A percentile compares a stretch with the other conserved stretches of the same genome.
Evolutionary conservation across 2,329 filamentous ascomycete genomes (phyloP).

Genomic region (Xylariaceae sp.): DNA sequence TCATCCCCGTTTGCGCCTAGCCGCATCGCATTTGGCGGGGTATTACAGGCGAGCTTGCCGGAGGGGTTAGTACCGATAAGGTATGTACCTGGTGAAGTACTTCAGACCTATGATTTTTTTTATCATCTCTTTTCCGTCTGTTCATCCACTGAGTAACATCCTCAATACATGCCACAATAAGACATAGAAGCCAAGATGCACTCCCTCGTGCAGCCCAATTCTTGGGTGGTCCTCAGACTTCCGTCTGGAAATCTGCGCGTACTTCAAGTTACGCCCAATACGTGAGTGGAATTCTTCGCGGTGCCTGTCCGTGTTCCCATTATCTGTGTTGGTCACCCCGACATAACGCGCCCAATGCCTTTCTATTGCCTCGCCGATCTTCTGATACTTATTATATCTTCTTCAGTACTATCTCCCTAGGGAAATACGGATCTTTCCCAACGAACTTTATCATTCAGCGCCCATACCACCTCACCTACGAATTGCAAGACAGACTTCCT

Average conservation of each 20-base stretch:
- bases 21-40: not conserved
- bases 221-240: slow-evolving; percentile 55
- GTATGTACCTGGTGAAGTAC: too few relatives aligned
- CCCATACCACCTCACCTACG: slow-evolving; percentile 86
- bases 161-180: not conserved
- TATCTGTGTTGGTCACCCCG: too few relatives aligned
- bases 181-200: slow-evolving; percentile 31
- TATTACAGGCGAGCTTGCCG: not conserved
- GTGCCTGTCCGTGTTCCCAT: not conserved
- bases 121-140: not conserved
- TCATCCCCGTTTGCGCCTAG: not conserved
- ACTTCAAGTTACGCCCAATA: slow-evolving; percentile 55
- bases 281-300: slow-evolving; percentile 38
- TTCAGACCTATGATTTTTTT: not conserved
- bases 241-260: slow-evolving; percentile 54
- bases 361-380: not conserved
- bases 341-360: not conserved
- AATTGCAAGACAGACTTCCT: slow-evolving; percentile 67
- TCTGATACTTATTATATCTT: slow-evolving; percentile 1
- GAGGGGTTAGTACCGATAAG: not conserved
- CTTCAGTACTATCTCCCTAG: slow-evolving; percentile 72
- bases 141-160: not conserved
- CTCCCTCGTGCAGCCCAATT: slow-evolving; percentile 48
- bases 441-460: slow-evolving; percentile 86
- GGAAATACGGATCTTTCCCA: slow-evolving; percentile 88